phyloP scores from a whole-genome alignment of 2,329 filamentous ascomycete species.

The Fusarium robinianum region DNA sequence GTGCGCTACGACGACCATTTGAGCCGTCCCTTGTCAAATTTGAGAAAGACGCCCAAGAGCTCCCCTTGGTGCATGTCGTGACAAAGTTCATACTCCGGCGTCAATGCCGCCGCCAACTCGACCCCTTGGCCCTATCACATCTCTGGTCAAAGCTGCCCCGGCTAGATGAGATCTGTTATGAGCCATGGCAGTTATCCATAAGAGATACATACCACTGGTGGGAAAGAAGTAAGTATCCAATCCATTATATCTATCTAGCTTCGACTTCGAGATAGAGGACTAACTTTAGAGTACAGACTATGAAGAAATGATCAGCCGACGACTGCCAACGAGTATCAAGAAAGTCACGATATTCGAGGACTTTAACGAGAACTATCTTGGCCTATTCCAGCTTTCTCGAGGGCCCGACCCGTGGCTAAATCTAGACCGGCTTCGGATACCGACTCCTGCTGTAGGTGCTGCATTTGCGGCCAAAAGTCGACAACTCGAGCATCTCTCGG shows the following conservation, averaged over 20 bases:
- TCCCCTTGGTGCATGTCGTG: neutral
- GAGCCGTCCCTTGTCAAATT: neutral
- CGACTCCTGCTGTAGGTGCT: neutral
- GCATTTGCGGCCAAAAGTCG: neutral
- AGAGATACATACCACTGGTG: neutral
- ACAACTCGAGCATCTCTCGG: neutral
- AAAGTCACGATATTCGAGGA: constrained; percentile 4
- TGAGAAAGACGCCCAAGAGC: too few species aligned
- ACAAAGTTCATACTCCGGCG: constrained; percentile 3
- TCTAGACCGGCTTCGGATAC: too few species aligned
- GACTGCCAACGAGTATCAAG: neutral
- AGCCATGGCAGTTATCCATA: constrained; percentile 2
- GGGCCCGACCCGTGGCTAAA: too few species aligned
- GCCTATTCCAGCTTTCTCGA: neutral
- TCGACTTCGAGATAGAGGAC: neutral
- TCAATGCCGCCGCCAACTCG: neutral
- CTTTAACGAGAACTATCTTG: neutral
- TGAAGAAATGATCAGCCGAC: neutral
- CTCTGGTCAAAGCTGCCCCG: neutral
- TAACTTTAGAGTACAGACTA: neutral
- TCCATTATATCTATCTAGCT: neutral
- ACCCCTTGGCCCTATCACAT: neutral
- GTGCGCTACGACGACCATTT: neutral
- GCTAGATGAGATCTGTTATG: neutral
- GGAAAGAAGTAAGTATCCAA: neutral